phyloP scores from a whole-genome alignment of 306 rosid genomes.

The Lablab purpureus region DNA sequence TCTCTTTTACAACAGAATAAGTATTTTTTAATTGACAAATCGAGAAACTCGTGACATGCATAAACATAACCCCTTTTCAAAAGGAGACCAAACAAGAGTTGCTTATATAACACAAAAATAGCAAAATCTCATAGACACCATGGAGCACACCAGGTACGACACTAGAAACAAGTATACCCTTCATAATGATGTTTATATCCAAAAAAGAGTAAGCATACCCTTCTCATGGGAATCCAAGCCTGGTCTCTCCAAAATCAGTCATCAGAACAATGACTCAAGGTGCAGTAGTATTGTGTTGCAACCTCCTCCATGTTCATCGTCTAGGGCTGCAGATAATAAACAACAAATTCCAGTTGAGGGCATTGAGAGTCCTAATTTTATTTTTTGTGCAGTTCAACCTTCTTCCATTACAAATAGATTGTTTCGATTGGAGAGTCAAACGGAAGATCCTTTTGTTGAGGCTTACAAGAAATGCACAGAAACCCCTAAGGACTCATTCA shows the following conservation, averaged over 20 bases:
- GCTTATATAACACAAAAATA: constrained; percentile 11
- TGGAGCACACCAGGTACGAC: constrained; percentile 3
- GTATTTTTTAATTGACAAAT: neutral
- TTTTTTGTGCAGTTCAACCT: constrained; percentile 29
- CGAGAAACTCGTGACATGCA: constrained; percentile 32
- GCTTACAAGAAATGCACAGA: constrained; percentile 58
- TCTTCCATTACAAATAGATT: neutral
- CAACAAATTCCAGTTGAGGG: neutral
- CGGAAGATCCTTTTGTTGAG: constrained; percentile 56
- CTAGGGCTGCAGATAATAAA: neutral
- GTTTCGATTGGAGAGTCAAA: constrained; percentile 24
- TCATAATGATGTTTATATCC: constrained; percentile 4
- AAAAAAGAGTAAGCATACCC: constrained; percentile 42
- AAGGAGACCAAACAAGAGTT: neutral
- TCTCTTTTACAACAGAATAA: constrained; percentile 1
- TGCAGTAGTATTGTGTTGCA: constrained; percentile 11
- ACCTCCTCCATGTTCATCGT: constrained; percentile 48
- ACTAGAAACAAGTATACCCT: neutral
- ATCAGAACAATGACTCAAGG: constrained; percentile 6
- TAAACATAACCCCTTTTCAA: neutral
- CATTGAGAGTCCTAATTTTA: neutral
- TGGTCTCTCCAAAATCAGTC: constrained; percentile 52
- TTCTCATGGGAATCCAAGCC: constrained; percentile 68
- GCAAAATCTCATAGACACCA: neutral
- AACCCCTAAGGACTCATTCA: constrained; percentile 15